Evolutionary conservation across 2,329 filamentous ascomycete genomes (phyloP), one percentile per base, ranked within the genome.

Genomic region (Ophiostoma fasciatum): DNA sequence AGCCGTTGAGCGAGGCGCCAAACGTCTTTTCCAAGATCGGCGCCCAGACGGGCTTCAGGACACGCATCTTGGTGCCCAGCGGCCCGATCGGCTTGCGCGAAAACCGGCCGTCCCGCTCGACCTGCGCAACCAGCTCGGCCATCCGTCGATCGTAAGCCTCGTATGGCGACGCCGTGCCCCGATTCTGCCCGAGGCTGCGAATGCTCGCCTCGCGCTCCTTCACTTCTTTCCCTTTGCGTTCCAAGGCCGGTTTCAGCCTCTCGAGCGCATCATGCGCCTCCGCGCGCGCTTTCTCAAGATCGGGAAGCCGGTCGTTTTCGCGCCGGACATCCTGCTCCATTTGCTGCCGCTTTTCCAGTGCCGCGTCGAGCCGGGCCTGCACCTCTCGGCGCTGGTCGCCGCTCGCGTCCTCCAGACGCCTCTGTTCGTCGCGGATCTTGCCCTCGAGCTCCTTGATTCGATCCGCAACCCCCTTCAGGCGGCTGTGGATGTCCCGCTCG

Each of bases 11-110:
- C 1, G 61, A 64, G 4, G 55, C 57, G n/a, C 82, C 82, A 31
- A 94, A 67, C 2, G 71, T 71, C 43, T 70, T 79, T 52, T 98
- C 90, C 12, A 98, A 56, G 29, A 93, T 74, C 1, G 72, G 69
- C 1, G 78, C 80, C 90, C 90, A 98, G 47, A 82, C 68, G 1
- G 82, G 79, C 45, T 88, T 77, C 25, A 74, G 60, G 18, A 98
- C 61, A 45, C 74, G 76, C 35, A 98, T 67, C 49, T 90, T 71
- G 18, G 74, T 63, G 21, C 87, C 90, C 12, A 96, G 63, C 1
- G 90, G 90, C 0, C 90, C 90, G 23, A 96, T 63, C 3, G 90
- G 90, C 42, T 69, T 77, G 29, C 70, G 61, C 18, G 63, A 60
- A 50, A 92, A 96, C 0, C 74, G 64, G 3, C 44, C 55, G 39